Percentiles rank a stretch among this genome's conserved stretches.
Evolutionary conservation across 495 filamentous ascomycete genomes (phyloP).

Genomic region (Aspergillus hancockii): DNA sequence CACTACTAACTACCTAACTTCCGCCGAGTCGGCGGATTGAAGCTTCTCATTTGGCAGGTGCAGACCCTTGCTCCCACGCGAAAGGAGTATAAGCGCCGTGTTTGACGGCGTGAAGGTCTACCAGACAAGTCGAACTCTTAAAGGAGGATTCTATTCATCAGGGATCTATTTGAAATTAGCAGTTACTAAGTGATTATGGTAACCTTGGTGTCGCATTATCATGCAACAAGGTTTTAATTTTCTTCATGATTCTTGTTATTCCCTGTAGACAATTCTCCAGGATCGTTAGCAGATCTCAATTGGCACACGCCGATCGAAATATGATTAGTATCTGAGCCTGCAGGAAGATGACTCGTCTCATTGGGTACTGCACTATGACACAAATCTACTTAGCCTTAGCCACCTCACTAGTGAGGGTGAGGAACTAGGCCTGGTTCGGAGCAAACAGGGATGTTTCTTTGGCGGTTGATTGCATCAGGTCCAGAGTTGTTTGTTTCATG

Average conservation of each 20-base stretch:
- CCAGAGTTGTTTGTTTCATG: neutral
- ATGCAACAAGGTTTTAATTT: neutral
- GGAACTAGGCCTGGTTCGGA: neutral
- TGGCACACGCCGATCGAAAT: neutral
- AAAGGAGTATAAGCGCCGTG: slow-evolving; percentile 8
- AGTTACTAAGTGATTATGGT: neutral
- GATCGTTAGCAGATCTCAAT: neutral
- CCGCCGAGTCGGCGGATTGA: neutral
- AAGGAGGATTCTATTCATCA: neutral
- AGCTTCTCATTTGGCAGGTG: slow-evolving; percentile 10
- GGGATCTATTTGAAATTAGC: neutral
- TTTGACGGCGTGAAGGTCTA: slow-evolving; percentile 2
- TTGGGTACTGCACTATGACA: neutral
- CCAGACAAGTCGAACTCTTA: neutral
- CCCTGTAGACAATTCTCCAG: neutral
- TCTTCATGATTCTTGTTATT: neutral
- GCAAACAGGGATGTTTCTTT: neutral
- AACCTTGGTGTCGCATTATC: neutral
- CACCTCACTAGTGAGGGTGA: neutral
- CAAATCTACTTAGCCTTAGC: neutral
- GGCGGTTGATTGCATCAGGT: neutral
- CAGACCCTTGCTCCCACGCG: slow-evolving; percentile 27
- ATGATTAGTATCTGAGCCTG: neutral
- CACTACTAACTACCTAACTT: too few species aligned
- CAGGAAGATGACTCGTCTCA: neutral